phyloP scores from a whole-genome alignment of 2,329 filamentous ascomycete species.

The Zarea fungicola region DNA sequence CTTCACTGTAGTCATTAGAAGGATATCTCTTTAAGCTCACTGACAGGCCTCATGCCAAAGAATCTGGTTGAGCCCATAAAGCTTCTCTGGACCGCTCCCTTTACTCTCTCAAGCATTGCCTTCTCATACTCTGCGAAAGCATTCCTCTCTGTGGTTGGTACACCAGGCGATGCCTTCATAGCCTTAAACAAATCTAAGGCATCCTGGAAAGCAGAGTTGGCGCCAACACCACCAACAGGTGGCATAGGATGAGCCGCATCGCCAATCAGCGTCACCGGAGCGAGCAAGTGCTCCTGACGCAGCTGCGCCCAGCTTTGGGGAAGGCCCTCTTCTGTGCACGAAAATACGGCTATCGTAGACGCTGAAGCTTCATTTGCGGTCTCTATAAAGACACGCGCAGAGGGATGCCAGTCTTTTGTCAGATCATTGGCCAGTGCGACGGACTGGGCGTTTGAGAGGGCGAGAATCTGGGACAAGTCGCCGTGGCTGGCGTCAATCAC shows the following conservation, averaged over 20 bases:
- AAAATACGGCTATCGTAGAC: not conserved
- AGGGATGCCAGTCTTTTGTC: not conserved
- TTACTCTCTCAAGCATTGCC: constrained; percentile 2
- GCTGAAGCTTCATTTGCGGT: not conserved
- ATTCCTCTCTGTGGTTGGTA: not conserved
- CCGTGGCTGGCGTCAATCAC: not conserved
- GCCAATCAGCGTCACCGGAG: constrained; percentile 13
- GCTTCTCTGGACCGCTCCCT: constrained; percentile 1
- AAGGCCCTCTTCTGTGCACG: not conserved
- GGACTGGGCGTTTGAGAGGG: not conserved
- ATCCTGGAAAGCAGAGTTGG: constrained; percentile 13
- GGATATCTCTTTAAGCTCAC: constrained; percentile 2
- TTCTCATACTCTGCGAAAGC: constrained; percentile 5
- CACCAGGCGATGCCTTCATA: not conserved
- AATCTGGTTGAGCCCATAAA: not conserved
- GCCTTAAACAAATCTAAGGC: constrained; percentile 6
- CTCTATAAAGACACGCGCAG: not conserved
- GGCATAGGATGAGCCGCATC: constrained; percentile 16
- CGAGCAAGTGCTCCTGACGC: not conserved
- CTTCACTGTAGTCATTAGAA: too few species aligned
- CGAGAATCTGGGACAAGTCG: not conserved
- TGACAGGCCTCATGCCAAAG: constrained; percentile 13
- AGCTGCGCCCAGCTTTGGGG: not conserved
- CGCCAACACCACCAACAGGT: constrained; percentile 12
- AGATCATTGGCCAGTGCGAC: not conserved